Conservation (phyloP, 352 stramenopile genomes). For the Phytophthora crassamura region DNA sequence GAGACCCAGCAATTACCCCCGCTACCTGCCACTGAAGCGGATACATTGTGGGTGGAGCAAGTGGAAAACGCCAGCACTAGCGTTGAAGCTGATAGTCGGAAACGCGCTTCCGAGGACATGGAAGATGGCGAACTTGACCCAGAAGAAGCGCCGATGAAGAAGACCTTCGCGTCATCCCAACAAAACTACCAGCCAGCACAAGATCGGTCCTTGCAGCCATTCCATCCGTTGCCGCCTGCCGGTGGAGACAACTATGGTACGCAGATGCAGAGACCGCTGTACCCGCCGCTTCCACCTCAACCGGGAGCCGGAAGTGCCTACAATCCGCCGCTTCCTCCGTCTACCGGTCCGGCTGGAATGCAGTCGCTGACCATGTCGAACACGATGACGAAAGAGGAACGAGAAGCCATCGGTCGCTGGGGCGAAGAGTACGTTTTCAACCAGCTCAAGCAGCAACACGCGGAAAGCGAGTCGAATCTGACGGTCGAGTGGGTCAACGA, state of each 20-base stretch:
- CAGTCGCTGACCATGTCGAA: slow-evolving; percentile 45
- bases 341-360: slow-evolving; percentile 9
- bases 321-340: slow-evolving; percentile 18
- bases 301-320: slow-evolving; percentile 10
- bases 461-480: slow-evolving; percentile 42
- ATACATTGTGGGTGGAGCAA: slow-evolving; percentile 42
- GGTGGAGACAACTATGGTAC: slow-evolving; percentile 16
- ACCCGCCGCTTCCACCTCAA: slow-evolving; percentile 14
- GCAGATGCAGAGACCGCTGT: slow-evolving; percentile 23
- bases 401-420: slow-evolving; percentile 80
- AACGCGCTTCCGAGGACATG: slow-evolving; percentile 34
- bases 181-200: slow-evolving; percentile 20
- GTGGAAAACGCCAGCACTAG: neutral
- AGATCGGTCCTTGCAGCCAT: neutral
- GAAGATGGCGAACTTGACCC: slow-evolving; percentile 66
- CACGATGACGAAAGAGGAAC: slow-evolving; percentile 78
- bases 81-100: slow-evolving; percentile 6
- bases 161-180: slow-evolving; percentile 17
- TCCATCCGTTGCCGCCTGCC: slow-evolving; percentile 19
- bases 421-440: slow-evolving; percentile 86
- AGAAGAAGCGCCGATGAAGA: slow-evolving; percentile 30
- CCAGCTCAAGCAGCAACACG: slow-evolving; percentile 61
- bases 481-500: slow-evolving; percentile 82
- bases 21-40: slow-evolving; percentile 40
- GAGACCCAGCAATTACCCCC: slow-evolving; percentile 63